Evolutionary conservation across 2,329 filamentous ascomycete genomes (phyloP), one percentile per base, ranked within the genome.

Genomic region (Cryphonectria carpinicola): DNA sequence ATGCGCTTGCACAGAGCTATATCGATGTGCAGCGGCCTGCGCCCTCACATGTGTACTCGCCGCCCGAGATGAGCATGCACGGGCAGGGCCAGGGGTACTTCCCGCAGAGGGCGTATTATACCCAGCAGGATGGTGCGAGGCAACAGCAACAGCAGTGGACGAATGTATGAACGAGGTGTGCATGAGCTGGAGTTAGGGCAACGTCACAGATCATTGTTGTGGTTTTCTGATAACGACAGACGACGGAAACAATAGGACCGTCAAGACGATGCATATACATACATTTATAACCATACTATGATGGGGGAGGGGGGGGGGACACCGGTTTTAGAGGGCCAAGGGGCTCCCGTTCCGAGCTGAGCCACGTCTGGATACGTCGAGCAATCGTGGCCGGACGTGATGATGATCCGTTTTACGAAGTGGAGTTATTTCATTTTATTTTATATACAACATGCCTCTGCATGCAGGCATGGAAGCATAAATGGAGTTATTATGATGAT

Each of bases 21-120:
- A 10, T 32, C 28, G 37, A 58, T 17, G 37, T 54, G 14, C 66
- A 56, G 58, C 66, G 43, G 6, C 66, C 66, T 4, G 28, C 22
- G 58, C 66, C 66, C 11, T 68, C 66, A 32, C 60, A 68, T 19
- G 32, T 32, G n/a, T 61, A 39, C 41, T 22, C 58, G 35, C 56
- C 56, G 6, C 22, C 46, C 3, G 66, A 64, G 46, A 52, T 49
- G 32, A 52, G 41, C 32, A 52, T 65, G 63, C 41, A 37, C 25
- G 58, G 37, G 5, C 32, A 46, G 7, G 60, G 58, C 41, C 52
- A 41, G 13, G 65, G 65, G 10, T 67, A 67, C n/a, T 67, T 67
- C 37, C 65, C 52, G n/a, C 56, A 60, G 10, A 41, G 17, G 10
- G 65, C 37, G 0, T 67, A 67, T 17, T n/a, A 67, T n/a, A 37